Conservation (phyloP, 352 stramenopile species). For the Pythium chondricola region DNA sequence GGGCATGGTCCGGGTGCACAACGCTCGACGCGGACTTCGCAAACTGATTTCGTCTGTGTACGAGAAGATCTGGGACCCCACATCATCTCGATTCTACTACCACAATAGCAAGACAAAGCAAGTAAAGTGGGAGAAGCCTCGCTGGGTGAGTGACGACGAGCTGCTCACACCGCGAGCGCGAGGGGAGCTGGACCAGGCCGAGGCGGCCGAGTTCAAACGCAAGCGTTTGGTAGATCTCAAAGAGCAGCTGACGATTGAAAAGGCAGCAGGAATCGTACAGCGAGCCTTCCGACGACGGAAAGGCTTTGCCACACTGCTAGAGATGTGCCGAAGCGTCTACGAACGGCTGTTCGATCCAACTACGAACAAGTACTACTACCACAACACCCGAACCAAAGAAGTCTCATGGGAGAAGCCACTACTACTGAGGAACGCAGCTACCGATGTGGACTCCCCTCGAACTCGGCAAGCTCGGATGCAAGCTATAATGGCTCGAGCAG, state of each 20-base stretch:
- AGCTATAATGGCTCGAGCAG: conserved; percentile 10
- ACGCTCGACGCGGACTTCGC: conserved; percentile 43
- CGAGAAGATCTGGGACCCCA: conserved; percentile 71
- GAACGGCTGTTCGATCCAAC: conserved; percentile 63
- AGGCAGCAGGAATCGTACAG: conserved; percentile 52
- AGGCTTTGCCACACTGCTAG: conserved; percentile 38
- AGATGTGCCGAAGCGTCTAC: conserved; percentile 48
- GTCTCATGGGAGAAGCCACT: conserved; percentile 63
- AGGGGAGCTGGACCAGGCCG: conserved; percentile 5
- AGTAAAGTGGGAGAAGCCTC: conserved; percentile 64
- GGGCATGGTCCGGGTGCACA: conserved; percentile 44
- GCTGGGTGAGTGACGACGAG: conserved; percentile 59
- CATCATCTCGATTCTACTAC: conserved; percentile 58
- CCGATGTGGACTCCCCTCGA: conserved; percentile 46
- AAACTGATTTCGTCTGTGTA: conserved; percentile 64
- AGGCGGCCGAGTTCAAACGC: not conserved
- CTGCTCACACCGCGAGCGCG: conserved; percentile 49
- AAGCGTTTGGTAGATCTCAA: conserved; percentile 1
- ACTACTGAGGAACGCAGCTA: conserved; percentile 30
- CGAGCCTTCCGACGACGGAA: conserved; percentile 35
- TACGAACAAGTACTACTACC: conserved; percentile 55
- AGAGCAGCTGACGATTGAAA: conserved; percentile 20
- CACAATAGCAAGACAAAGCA: conserved; percentile 67
- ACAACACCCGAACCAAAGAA: conserved; percentile 71
- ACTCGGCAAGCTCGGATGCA: conserved; percentile 36